Base-by-base conservation (phyloP, 208 protist genomes). In the Leishmania aethiopica region DNA sequence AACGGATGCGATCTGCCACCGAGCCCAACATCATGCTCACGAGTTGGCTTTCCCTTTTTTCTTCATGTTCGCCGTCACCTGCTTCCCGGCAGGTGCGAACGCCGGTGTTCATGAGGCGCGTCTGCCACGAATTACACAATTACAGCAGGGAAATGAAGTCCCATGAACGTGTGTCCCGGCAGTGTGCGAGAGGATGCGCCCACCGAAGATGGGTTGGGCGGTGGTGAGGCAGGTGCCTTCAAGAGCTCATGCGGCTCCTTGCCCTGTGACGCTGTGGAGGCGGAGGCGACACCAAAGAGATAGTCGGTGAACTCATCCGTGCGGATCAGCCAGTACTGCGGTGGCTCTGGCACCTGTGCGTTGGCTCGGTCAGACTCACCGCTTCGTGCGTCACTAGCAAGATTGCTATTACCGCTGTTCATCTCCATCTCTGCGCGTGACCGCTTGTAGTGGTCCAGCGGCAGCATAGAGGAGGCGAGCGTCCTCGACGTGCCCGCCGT, bases 251-350 rank as follows among this genome's bases (percentile, higher is more conserved):
- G 53, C n/a, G 17, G 47, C 55, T 32, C 75, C 51, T 60, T 66
- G 49, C 37, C 28, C 35, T 66, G 49, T 64, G 75, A 62, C 35
- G 47, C 35, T 45, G 35, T 60, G 47, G 79, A 49, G 32, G 49
- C 72, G 57, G 76, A 78, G 17, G 71, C 59, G 4, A 87, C 45
- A 49, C 85, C 82, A 75, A 94, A 96, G 40, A 96, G 79, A 49
- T 87, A 84, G 53, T 93, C 92, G 22, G 88, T 91, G 67, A 96
- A 88, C 60, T 94, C 86, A 75, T 96, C 92, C 55, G 94, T 59
- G 35, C 84, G 83, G 66, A 91, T 80, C 70, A 96, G 83, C 70
- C 84, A 87, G 78, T 89, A 92, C 1, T 80, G 83, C 6, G 90
- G 82, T 40, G 86, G 85, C 71, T 91, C 77, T 55, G 69, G 77